These are phyloP conservation scores for Phytopythium delawarense DNA, from an alignment of 352 stramenopile species.

Conservation along the genomic window DNA sequence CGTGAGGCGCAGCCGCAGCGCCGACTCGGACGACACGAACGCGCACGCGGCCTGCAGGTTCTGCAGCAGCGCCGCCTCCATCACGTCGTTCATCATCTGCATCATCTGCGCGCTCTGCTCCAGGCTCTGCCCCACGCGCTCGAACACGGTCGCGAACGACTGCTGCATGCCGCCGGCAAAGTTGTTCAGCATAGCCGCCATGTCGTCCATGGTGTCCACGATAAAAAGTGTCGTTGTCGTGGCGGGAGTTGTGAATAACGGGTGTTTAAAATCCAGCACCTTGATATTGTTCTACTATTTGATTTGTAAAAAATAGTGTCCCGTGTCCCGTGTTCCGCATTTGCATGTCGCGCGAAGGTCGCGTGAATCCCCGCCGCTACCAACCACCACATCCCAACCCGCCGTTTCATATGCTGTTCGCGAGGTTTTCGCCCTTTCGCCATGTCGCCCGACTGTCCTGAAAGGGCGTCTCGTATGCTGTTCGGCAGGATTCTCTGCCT, in stretches of 20 bases:
- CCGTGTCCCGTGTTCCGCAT: too few relatives aligned
- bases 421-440: neutral
- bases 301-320: too few relatives aligned
- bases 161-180: conserved; percentile 61
- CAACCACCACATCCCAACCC: too few relatives aligned
- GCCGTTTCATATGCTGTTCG: neutral
- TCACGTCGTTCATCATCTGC: conserved; percentile 83
- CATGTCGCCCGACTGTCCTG: neutral
- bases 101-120: conserved; percentile 66
- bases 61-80: conserved; percentile 74
- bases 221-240: too few relatives aligned
- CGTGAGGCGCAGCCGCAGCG: conserved; percentile 28
- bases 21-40: conserved; percentile 14
- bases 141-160: conserved; percentile 67
- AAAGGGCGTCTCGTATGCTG: neutral
- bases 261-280: neutral
- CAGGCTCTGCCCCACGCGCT: conserved; percentile 64
- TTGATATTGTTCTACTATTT: too few relatives aligned
- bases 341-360: too few relatives aligned
- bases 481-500: neutral
- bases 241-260: too few relatives aligned
- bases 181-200: conserved; percentile 55
- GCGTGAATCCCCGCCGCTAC: too few relatives aligned
- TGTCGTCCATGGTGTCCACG: conserved; percentile 48
- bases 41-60: conserved; percentile 32